Conservation (phyloP, 495 filamentous ascomycete species). For the Pseudevernia furfuracea region DNA sequence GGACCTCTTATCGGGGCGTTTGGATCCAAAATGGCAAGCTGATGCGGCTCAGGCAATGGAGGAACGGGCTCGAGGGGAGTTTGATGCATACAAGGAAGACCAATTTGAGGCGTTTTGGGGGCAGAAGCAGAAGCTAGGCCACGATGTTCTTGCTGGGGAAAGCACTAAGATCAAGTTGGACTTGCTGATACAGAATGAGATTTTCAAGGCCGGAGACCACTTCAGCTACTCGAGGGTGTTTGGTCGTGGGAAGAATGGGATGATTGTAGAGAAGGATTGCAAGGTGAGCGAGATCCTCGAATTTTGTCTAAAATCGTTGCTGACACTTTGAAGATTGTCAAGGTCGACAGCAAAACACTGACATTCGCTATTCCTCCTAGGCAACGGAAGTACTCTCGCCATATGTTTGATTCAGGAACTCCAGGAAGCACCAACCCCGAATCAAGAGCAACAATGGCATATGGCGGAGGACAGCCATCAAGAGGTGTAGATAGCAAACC, state of each 20-base stretch:
- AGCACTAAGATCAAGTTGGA: slow-evolving; percentile 42
- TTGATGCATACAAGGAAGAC: slow-evolving; percentile 58
- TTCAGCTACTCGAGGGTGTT: slow-evolving; percentile 39
- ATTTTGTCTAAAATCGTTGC: background rate
- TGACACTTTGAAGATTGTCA: slow-evolving; percentile 33
- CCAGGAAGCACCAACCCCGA: background rate
- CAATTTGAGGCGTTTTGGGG: slow-evolving; percentile 67
- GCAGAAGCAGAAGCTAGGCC: slow-evolving; percentile 47
- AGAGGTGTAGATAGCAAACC: background rate
- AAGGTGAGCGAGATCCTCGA: slow-evolving; percentile 30
- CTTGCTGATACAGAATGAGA: slow-evolving; percentile 38
- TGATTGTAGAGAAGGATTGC: slow-evolving; percentile 45
- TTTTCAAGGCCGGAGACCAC: slow-evolving; percentile 46
- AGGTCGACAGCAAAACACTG: slow-evolving; percentile 31
- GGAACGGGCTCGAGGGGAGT: slow-evolving; percentile 57
- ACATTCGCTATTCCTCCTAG: slow-evolving; percentile 42
- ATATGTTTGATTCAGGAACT: slow-evolving; percentile 20
- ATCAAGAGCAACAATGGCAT: background rate
- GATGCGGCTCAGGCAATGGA: slow-evolving; percentile 56
- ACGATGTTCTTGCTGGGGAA: slow-evolving; percentile 39
- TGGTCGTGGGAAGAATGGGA: slow-evolving; percentile 24
- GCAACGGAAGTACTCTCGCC: slow-evolving; percentile 33
- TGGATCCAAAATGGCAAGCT: slow-evolving; percentile 58
- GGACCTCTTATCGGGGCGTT: slow-evolving; percentile 53
- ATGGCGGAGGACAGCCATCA: background rate